Evolutionary conservation across 306 rosid species (phyloP), one percentile per base, ranked within the genome.

Genomic region (Crataegus laevigata): DNA sequence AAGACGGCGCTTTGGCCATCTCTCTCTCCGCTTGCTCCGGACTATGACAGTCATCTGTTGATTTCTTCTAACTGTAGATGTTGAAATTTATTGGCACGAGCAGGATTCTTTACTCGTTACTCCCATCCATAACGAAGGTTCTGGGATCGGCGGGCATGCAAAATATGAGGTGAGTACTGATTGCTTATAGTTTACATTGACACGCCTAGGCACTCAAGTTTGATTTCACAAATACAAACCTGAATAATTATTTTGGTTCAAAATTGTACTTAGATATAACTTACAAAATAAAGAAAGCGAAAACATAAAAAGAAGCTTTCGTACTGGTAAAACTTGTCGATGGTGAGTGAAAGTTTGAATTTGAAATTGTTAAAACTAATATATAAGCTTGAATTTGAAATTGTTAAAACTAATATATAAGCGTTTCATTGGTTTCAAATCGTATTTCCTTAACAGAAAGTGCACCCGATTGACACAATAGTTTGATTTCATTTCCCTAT

Each of bases 131-230:
- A 87, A 82, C 78, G 94, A 90, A 68, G 88, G 90, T 76, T 77
- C 83, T 83, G 96, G 98, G 57, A 59, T 87, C 38, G 84, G 87
- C 76, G 91, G 91, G 69, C 87, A 62, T 47, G 84, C 96, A 9
- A 89, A 66, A 75, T 94, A 90, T 82, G 94, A 91, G 92, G 97
- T 88, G 73, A 77, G 91, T 68, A 34, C 63, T 57, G 61, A n/a
- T n/a, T n/a, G n/a, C n/a, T n/a, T n/a, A n/a, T n/a, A n/a, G n/a
- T n/a, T n/a, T n/a, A n/a, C n/a, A n/a, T n/a, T n/a, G n/a, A n/a
- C n/a, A n/a, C n/a, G n/a, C n/a, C n/a, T n/a, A n/a, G n/a, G n/a
- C n/a, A n/a, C n/a, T n/a, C n/a, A n/a, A n/a, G n/a, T n/a, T n/a
- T n/a, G n/a, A n/a, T n/a, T n/a, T n/a, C n/a, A n/a, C n/a, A n/a